These are phyloP conservation scores for Microcyclospora tardicrescens DNA, from an alignment of 2,329 filamentous ascomycete species.

Conservation along the genomic window DNA sequence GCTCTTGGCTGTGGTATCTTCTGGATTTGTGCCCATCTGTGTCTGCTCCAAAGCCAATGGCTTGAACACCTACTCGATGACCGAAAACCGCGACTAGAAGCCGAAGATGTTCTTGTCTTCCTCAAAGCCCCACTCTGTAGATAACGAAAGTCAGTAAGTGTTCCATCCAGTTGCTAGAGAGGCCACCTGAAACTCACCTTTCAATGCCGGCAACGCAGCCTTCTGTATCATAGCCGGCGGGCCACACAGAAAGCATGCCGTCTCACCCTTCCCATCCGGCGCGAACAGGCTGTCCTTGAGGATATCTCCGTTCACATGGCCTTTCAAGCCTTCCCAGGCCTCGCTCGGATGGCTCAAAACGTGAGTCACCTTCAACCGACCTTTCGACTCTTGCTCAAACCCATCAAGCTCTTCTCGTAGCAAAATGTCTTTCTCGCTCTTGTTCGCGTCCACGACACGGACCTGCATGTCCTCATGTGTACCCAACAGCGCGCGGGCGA, in stretches of 20 bases:
- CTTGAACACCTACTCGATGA: too few species aligned
- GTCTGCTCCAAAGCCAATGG: too few species aligned
- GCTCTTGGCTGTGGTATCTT: too few species aligned
- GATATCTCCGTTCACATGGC: constrained; percentile 31
- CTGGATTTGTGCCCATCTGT: too few species aligned
- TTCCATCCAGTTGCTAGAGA: neutral
- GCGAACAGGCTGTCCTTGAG: constrained; percentile 30
- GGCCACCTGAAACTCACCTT: constrained; percentile 3
- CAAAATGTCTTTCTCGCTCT: constrained; percentile 35
- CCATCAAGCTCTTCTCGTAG: constrained; percentile 31
- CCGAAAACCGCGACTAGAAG: constrained; percentile 24
- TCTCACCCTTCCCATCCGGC: constrained; percentile 24
- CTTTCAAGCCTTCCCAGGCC: constrained; percentile 34
- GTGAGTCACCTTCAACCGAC: constrained; percentile 34
- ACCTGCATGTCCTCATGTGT: constrained; percentile 24
- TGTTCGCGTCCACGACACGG: constrained; percentile 37
- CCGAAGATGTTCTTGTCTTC: constrained; percentile 36
- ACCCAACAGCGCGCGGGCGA: constrained; percentile 29
- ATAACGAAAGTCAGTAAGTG: neutral
- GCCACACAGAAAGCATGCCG: constrained; percentile 37
- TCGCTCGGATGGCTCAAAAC: constrained; percentile 34
- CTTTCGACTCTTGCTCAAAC: constrained; percentile 25
- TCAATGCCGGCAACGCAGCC: constrained; percentile 35
- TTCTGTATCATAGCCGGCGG: constrained; percentile 40
- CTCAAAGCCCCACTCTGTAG: constrained; percentile 29